These are phyloP conservation scores for Helotiales sp. DNA, from an alignment of 2,329 filamentous ascomycete genomes.

Conservation along the genomic window DNA sequence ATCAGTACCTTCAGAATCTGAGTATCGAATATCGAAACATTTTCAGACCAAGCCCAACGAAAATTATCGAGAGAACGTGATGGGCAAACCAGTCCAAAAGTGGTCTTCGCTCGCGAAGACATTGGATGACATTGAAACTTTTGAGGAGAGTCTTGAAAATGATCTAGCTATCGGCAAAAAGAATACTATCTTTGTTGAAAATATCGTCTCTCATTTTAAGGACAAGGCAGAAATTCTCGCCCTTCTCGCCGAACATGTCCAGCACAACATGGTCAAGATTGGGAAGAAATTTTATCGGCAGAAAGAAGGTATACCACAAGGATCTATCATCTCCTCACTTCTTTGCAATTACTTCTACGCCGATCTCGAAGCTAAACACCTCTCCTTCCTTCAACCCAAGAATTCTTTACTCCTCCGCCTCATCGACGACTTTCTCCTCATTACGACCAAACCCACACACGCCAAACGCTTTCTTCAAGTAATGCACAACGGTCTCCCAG, in stretches of 20 bases:
- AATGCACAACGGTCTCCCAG: constrained; percentile 77
- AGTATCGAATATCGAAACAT: constrained; percentile 74
- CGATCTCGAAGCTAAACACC: constrained; percentile 70
- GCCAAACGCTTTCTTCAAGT: constrained; percentile 71
- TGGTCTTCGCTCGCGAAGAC: constrained; percentile 33
- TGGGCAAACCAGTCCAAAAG: constrained; percentile 30
- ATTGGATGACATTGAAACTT: constrained; percentile 29
- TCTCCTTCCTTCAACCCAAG: constrained; percentile 62
- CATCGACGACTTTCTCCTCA: constrained; percentile 90
- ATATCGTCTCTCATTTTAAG: constrained; percentile 56
- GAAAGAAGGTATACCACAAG: constrained; percentile 87
- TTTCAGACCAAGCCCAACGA: constrained; percentile 62
- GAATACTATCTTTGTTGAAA: constrained; percentile 76
- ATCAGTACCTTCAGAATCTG: constrained; percentile 53
- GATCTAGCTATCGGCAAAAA: constrained; percentile 42
- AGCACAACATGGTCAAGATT: constrained; percentile 81
- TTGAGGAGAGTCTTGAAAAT: constrained; percentile 31
- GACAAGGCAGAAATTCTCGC: constrained; percentile 60
- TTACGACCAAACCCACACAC: constrained; percentile 68
- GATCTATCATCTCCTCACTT: constrained; percentile 81
- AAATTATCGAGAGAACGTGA: constrained; percentile 12
- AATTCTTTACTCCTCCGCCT: constrained; percentile 74
- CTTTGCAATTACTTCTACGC: constrained; percentile 97
- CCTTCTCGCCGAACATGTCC: constrained; percentile 79
- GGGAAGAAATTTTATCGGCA: constrained; percentile 89